Conservation (phyloP, 495 filamentous ascomycete species). For the Xylaria intraflava region DNA sequence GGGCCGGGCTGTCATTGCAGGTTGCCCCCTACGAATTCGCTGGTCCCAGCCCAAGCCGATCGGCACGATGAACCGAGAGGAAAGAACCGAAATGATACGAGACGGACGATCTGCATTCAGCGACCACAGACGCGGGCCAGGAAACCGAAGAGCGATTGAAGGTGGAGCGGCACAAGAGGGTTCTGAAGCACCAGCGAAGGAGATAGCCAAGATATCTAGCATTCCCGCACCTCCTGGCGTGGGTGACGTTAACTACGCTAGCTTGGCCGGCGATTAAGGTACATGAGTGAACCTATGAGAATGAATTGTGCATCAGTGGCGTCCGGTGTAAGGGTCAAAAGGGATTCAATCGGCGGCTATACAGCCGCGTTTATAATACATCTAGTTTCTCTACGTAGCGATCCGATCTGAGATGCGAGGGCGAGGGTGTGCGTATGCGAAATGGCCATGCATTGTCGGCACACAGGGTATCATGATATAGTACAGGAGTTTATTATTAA, state of each 20-base stretch:
- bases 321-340: slow-evolving; percentile 18
- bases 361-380: slow-evolving; percentile 29
- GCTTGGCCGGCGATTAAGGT: slow-evolving; percentile 67
- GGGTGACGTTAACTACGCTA: slow-evolving; percentile 75
- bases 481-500: slow-evolving; percentile 20
- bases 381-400: slow-evolving; percentile 20
- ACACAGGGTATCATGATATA: slow-evolving; percentile 28
- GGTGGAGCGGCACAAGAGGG: slow-evolving; percentile 19
- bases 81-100: slow-evolving; percentile 65
- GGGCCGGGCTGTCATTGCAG: slow-evolving; percentile 74
- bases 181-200: slow-evolving; percentile 26
- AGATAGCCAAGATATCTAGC: slow-evolving; percentile 41
- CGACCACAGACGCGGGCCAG: slow-evolving; percentile 24
- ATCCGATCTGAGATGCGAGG: slow-evolving; percentile 29
- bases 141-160: slow-evolving; percentile 26
- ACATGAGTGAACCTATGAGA: background rate
- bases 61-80: slow-evolving; percentile 79
- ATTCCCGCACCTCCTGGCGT: slow-evolving; percentile 80
- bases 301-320: slow-evolving; percentile 27
- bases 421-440: slow-evolving; percentile 9
- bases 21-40: slow-evolving; percentile 79
- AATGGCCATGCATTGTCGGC: slow-evolving; percentile 27
- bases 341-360: slow-evolving; percentile 19
- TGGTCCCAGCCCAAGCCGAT: slow-evolving; percentile 91
- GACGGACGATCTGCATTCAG: slow-evolving; percentile 58